Conservation (phyloP, 2,329 filamentous ascomycete genomes). For the Fusarium sp. region DNA sequence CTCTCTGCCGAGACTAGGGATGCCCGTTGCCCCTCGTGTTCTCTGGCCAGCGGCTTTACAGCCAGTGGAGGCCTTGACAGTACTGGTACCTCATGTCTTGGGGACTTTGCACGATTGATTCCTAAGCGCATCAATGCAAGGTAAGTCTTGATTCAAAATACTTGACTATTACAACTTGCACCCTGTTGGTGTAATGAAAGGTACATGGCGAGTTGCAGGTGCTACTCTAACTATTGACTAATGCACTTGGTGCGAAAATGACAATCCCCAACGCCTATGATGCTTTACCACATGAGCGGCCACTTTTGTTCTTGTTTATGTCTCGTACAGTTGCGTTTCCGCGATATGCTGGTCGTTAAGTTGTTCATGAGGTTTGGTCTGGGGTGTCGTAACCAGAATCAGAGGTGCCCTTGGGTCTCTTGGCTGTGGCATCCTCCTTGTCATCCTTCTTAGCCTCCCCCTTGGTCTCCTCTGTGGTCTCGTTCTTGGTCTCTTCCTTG, state of each 20-base stretch:
- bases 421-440: slow-evolving; percentile 1
- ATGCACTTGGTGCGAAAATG: neutral
- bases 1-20: slow-evolving; percentile 12
- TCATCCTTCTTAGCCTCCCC: slow-evolving; percentile 10
- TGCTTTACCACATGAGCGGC: neutral
- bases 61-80: neutral
- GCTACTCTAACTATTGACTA: neutral
- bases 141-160: neutral
- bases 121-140: neutral
- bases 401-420: slow-evolving; percentile 46
- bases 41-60: slow-evolving; percentile 4
- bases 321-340: slow-evolving; percentile 3
- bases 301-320: neutral
- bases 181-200: neutral
- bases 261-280: slow-evolving; percentile 26
- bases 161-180: neutral
- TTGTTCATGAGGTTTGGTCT: slow-evolving; percentile 31
- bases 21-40: slow-evolving; percentile 34
- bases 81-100: neutral
- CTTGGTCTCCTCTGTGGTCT: slow-evolving; percentile 23
- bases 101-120: neutral
- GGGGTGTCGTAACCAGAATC: slow-evolving; percentile 51
- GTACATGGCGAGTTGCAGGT: neutral
- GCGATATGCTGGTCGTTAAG: slow-evolving; percentile 10
- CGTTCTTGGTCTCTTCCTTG: neutral